Evolutionary conservation across 345 rosid species (phyloP).

Genomic region (Euphorbia tirucalli): DNA sequence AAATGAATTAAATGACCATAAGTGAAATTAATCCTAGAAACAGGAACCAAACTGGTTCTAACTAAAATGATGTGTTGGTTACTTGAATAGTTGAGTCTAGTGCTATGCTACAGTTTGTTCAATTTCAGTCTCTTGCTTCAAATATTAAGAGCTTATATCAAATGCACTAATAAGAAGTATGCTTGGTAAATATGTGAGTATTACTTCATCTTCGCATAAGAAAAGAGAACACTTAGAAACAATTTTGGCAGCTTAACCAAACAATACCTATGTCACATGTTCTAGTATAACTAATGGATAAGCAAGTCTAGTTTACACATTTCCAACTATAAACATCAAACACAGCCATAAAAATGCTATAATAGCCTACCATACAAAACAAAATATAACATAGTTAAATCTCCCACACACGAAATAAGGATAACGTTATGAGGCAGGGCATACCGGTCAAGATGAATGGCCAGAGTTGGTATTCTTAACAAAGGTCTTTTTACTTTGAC

Average conservation of each 20-base stretch:
- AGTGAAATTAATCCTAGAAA: not conserved
- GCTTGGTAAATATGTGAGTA: not conserved
- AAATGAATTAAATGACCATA: not conserved
- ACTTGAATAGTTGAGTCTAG: not conserved
- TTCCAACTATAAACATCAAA: not conserved
- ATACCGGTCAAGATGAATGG: conserved; percentile 91
- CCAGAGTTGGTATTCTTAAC: conserved; percentile 78
- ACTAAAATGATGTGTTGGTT: not conserved
- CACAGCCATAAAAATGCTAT: not conserved
- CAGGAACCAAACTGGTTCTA: not conserved
- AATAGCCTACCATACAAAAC: not conserved
- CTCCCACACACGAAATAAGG: not conserved
- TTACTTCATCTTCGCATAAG: not conserved
- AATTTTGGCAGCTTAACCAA: not conserved
- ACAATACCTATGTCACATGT: not conserved
- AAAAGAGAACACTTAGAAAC: not conserved
- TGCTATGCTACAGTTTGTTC: not conserved
- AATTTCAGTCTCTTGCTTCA: not conserved
- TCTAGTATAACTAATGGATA: not conserved
- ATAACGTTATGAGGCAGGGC: conserved; percentile 13
- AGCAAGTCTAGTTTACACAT: not conserved
- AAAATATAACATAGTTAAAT: not conserved
- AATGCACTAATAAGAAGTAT: not conserved
- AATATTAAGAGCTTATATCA: not conserved
- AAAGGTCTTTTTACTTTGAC: conserved; percentile 82